Evolutionary conservation across 2,329 filamentous ascomycete genomes (phyloP).

Genomic region (Chrysoporthe cubensis): DNA sequence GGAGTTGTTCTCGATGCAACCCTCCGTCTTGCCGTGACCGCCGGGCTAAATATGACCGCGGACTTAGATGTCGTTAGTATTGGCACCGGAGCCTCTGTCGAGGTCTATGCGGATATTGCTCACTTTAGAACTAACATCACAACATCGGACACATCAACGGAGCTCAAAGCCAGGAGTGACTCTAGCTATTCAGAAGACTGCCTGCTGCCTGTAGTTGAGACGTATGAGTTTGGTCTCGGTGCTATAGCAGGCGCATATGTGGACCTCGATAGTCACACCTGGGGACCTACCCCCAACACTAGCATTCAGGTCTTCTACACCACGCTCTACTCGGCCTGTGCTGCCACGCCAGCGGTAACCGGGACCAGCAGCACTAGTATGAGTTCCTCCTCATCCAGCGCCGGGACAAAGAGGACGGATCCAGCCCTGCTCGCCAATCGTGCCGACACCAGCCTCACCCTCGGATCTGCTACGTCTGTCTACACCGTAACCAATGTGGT

Average conservation of each 20-base stretch:
- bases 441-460: constrained; percentile 41
- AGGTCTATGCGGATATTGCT: constrained; percentile 55
- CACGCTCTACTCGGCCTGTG: constrained; percentile 50
- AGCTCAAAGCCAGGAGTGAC: constrained; percentile 33
- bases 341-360: constrained; percentile 34
- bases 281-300: constrained; percentile 53
- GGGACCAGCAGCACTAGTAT: constrained; percentile 21
- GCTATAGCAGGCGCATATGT: constrained; percentile 58
- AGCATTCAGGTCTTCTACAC: constrained; percentile 58
- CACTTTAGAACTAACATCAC: constrained; percentile 59
- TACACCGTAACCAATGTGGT: constrained; percentile 48
- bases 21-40: constrained; percentile 51
- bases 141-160: constrained; percentile 26
- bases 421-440: constrained; percentile 11
- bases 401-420: constrained; percentile 27
- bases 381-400: constrained; percentile 24
- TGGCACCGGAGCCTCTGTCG: constrained; percentile 37
- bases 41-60: constrained; percentile 41
- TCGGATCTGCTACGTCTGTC: constrained; percentile 42
- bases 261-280: constrained; percentile 46
- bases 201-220: constrained; percentile 49
- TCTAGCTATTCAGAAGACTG: constrained; percentile 42
- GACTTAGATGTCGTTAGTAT: constrained; percentile 35
- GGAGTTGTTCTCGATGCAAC: constrained; percentile 49
- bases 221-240: constrained; percentile 56